Percentiles rank a stretch among this genome's conserved stretches.
Evolutionary conservation across 31 red algal genomes (phyloP).

Genomic region (Bonnemaisonia californica): DNA sequence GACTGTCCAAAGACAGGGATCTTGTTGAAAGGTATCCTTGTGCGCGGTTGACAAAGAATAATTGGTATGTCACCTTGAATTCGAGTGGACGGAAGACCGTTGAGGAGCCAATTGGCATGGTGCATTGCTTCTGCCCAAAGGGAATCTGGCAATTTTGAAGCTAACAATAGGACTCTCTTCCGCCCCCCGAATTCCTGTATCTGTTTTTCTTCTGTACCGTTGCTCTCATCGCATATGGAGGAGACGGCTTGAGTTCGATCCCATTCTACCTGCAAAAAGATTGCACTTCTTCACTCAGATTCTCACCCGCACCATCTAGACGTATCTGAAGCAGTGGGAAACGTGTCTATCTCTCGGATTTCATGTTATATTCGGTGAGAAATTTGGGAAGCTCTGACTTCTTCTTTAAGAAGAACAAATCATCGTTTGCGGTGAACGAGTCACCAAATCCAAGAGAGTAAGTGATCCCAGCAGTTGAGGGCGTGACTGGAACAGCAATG

Average conservation of each 20-base stretch:
- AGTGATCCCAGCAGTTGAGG: background rate
- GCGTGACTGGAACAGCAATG: background rate
- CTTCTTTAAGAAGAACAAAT: constrained; percentile 3
- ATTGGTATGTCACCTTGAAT: background rate
- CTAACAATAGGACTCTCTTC: constrained; percentile 19
- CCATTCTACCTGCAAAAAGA: background rate
- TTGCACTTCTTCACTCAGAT: constrained; percentile 14
- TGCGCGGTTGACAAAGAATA: background rate
- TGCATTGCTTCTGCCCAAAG: constrained; percentile 5
- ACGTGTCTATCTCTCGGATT: background rate
- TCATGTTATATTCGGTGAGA: background rate
- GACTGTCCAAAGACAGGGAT: background rate
- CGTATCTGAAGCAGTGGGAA: background rate
- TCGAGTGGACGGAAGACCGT: background rate
- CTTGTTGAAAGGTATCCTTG: constrained; percentile 1
- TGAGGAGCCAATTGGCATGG: constrained; percentile 7
- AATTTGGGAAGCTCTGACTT: background rate
- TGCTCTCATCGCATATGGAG: constrained; percentile 5
- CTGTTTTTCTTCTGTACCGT: background rate
- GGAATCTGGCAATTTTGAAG: background rate
- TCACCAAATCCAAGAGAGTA: background rate
- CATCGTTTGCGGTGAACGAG: too few relatives aligned
- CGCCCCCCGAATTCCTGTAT: constrained; percentile 8
- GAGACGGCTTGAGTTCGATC: background rate
- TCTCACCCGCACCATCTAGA: constrained; percentile 9